Evolutionary conservation across 306 rosid genomes (phyloP), one percentile per base, ranked within the genome.

Genomic region (Herpetospermum pedunculosum): DNA sequence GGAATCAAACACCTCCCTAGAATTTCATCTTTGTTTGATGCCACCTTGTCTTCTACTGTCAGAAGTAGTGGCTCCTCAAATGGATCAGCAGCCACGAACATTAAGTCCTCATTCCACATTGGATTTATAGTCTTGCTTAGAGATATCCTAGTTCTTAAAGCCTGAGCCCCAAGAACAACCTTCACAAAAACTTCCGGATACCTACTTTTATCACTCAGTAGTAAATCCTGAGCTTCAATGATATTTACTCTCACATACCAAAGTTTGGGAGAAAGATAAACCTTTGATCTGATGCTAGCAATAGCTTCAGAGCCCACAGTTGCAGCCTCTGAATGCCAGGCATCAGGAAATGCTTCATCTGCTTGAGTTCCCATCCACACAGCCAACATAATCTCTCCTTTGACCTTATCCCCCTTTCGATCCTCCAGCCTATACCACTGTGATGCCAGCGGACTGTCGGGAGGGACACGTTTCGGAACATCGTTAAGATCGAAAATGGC

Each of bases 291-390:
- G 72, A 90, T 90, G 69, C 80, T 88, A 1, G 82, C 60, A 75
- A 90, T 87, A 48, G 87, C 85, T 18, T 92, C 98, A 1, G 89
- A 74, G n/a, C 87, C 87, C 74, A 92, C 87, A 2, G 85, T 19
- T 40, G 91, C 97, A 55, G 98, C 98, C 81, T 92, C 98, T 43
- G 97, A 92, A 78, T 90, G 96, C 97, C 98, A 92, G 14, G 98
- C 85, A 74, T 90, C 96, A 21, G 96, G 86, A 87, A 92, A 90
- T 1, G 98, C 92, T 81, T 92, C 98, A 53, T 92, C 98, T 9
- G 98, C 98, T 81, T 92, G 98, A 81, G 97, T 92, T 81, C 98
- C 98, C 89, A 90, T 92, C 98, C 98, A 92, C 62, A 92, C 91
- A 48, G 98, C 98, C 46, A 92, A 77, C 98, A 92, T 92, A 70